Evolutionary conservation across 257 asterid species (phyloP).

Genomic region (Jasminum sambac): DNA sequence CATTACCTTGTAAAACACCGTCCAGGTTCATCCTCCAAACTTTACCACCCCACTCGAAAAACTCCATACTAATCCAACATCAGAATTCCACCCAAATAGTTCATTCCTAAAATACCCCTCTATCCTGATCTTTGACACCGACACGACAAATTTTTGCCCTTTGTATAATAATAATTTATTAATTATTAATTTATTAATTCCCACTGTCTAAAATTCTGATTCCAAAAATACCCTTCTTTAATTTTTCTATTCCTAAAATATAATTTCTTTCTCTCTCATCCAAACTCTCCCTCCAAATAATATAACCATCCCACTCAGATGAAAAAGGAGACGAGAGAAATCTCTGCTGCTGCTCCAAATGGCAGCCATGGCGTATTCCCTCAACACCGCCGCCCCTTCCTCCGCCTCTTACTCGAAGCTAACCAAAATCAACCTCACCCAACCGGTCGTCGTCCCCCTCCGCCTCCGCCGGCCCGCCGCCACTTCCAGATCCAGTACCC

Average conservation of each 20-base stretch:
- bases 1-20: conserved; percentile 22
- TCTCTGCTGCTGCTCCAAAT: conserved; percentile 27
- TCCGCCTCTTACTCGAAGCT: conserved; percentile 32
- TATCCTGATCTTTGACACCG: background rate
- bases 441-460: conserved; percentile 31
- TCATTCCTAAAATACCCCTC: conserved; percentile 24
- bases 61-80: conserved; percentile 27
- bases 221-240: background rate
- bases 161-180: no score
- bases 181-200: no score
- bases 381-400: conserved; percentile 38
- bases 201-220: background rate
- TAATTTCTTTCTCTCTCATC: conserved; percentile 16
- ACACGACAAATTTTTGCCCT: background rate
- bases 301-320: conserved; percentile 5
- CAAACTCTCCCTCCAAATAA: conserved; percentile 30
- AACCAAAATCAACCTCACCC: conserved; percentile 39
- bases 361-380: conserved; percentile 70
- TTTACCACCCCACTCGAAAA: background rate
- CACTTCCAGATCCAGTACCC: conserved; percentile 33
- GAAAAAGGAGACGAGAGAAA: conserved; percentile 17
- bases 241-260: background rate
- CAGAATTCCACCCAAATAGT: conserved; percentile 22
- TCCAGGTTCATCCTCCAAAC: conserved; percentile 65
- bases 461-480: conserved; percentile 23